Evolutionary conservation across 805 yeast genomes (phyloP), one percentile per base, ranked within the genome.

Genomic region (Saccharomycopsis fodiens): DNA sequence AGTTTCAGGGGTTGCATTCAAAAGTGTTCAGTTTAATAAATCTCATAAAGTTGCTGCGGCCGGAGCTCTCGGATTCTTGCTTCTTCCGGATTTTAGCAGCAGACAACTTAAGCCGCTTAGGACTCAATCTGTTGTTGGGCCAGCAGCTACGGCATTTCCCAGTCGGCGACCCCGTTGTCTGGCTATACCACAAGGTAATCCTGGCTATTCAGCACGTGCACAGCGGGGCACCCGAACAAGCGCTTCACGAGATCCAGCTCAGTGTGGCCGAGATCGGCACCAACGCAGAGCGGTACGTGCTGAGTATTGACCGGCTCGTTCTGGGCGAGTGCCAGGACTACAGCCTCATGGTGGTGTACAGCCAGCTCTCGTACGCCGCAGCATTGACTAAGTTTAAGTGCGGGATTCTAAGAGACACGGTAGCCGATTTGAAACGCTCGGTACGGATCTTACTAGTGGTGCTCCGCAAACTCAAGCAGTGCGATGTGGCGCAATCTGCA

Each of bases 401-500:
- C 19, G 49, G 49, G 2, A 17, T 35, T 2, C 37, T 41, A 20
- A 12, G 20, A 13, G 46, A 37, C 1, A 8, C 42, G 5, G 19
- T 46, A 8, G 32, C 22, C 34, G 50, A 46, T 23, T 19, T 46
- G 20, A 42, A 45, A 38, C 25, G 50, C 27, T 22, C 43, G 17
- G 22, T 46, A 15, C 20, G 50, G 21, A 32, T 46, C 4, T 4
- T 31, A 19, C 38, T 42, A 15, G 20, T 46, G 12, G 23, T 23
- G 12, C 22, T 1, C 25, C 52, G 5, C 36, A 47, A 3, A 8
- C 49, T 60, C 4, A 56, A 31, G 50, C 15, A 61, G 58, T 32
- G 36, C 53, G 56, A 35, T 50, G 55, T 4, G 55, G 66, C 3
- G 50, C 57, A 3, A 74, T 74, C 37, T 58, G 68, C 12, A 5